A percentile compares a stretch with the other conserved stretches of the same genome.
phyloP scores from a whole-genome alignment of 495 filamentous ascomycete species.

The Tuber brumale region DNA sequence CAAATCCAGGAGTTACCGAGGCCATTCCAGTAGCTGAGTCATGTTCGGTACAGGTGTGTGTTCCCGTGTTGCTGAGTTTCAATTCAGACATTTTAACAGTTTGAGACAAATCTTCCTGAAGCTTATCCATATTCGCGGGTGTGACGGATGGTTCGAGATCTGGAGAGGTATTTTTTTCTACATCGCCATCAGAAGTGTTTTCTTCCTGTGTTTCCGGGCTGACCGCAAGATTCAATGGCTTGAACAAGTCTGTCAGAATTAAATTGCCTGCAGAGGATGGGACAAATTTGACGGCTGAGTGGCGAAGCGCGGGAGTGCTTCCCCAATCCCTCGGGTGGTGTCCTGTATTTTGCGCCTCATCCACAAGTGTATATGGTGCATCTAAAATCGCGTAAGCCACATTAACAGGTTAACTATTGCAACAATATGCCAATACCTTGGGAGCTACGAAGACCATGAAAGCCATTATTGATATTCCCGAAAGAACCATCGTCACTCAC shows the following conservation, averaged over 20 bases:
- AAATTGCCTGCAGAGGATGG: constrained; percentile 55
- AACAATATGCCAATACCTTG: neutral
- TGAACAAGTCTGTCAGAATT: constrained; percentile 45
- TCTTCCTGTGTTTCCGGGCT: constrained; percentile 15
- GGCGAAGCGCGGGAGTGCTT: constrained; percentile 43
- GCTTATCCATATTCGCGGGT: neutral
- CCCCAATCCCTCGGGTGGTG: constrained; percentile 49
- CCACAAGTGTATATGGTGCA: constrained; percentile 32
- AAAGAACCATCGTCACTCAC: neutral
- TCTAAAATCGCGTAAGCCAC: neutral
- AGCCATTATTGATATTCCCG: neutral
- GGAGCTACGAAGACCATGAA: neutral
- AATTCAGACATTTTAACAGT: neutral
- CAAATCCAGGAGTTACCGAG: constrained; percentile 11
- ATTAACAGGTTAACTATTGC: neutral
- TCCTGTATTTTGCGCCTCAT: constrained; percentile 73
- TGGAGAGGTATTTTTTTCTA: neutral
- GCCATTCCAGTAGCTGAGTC: neutral
- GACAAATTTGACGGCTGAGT: constrained; percentile 64
- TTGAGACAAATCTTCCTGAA: neutral
- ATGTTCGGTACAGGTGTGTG: neutral
- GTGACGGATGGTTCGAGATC: neutral
- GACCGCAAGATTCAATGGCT: constrained; percentile 29
- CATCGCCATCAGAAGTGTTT: constrained; percentile 11
- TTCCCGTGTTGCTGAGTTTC: neutral